phyloP scores from a whole-genome alignment of 768 basidiomycete species.

The Amanita exitialis region DNA sequence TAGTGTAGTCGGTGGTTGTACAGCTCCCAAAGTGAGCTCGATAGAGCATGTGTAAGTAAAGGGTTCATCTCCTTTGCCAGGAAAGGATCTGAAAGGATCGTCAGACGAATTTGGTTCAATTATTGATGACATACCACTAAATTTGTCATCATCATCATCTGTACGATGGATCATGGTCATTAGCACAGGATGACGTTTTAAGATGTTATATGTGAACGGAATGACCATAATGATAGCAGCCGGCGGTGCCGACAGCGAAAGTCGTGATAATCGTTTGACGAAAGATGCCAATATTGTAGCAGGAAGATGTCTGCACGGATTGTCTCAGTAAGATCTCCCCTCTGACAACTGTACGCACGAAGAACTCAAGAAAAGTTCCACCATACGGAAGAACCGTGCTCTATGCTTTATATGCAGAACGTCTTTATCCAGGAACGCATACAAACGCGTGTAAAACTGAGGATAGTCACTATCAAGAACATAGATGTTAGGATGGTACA shows the following conservation, averaged over 20 bases:
- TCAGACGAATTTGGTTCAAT: no score
- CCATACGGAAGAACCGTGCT: constrained; percentile 88
- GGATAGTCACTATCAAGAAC: constrained; percentile 72
- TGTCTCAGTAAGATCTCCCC: constrained; percentile 1
- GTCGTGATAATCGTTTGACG: constrained; percentile 79
- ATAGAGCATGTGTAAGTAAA: constrained; percentile 64
- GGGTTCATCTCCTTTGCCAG: constrained; percentile 59
- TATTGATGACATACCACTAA: no score
- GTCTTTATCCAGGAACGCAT: constrained; percentile 80
- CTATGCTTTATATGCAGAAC: constrained; percentile 89
- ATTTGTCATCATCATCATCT: no score
- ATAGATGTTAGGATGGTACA: background rate
- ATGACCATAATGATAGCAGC: constrained; percentile 85
- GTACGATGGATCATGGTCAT: constrained; percentile 88
- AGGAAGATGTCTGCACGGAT: constrained; percentile 58
- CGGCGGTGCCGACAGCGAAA: constrained; percentile 81
- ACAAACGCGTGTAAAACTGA: constrained; percentile 87
- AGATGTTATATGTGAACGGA: constrained; percentile 89
- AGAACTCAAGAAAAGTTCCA: constrained; percentile 85
- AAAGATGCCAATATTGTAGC: constrained; percentile 90
- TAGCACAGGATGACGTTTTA: constrained; percentile 84
- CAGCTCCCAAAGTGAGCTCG: constrained; percentile 92
- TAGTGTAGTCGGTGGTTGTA: constrained; percentile 74
- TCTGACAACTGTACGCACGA: constrained; percentile 44
- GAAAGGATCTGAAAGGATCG: constrained; percentile 75